Percentiles rank a stretch among this genome's conserved stretches.
phyloP scores from a whole-genome alignment of 73 alveolate species.

The Halteria grandinella region DNA sequence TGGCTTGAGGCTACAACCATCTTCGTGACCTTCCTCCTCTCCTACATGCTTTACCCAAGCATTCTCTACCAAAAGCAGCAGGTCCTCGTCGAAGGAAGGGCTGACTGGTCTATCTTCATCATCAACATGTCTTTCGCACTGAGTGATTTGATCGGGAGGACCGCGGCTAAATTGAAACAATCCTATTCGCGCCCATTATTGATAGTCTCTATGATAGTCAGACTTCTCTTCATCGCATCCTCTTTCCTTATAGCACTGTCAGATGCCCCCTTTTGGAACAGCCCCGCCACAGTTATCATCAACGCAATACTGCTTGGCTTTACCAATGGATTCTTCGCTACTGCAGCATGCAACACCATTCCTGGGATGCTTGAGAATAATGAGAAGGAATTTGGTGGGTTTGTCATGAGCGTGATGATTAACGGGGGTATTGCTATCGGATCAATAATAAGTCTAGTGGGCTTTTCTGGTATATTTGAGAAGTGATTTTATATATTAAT shows the following conservation, averaged over 20 bases:
- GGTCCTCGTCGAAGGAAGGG: not conserved
- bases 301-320: not conserved
- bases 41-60: conserved; percentile 14
- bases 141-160: conserved; percentile 36
- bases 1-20: conserved; percentile 15
- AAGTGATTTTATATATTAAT: too few relatives aligned
- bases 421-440: conserved; percentile 28
- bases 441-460: conserved; percentile 21
- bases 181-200: not conserved
- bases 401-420: conserved; percentile 4
- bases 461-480: conserved; percentile 11
- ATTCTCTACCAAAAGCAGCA: not conserved
- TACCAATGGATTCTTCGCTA: conserved; percentile 16
- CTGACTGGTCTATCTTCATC: conserved; percentile 18
- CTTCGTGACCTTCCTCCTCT: not conserved
- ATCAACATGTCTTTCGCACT: not conserved
- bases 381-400: conserved; percentile 41
- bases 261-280: conserved; percentile 21
- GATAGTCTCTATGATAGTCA: not conserved
- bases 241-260: conserved; percentile 2
- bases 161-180: not conserved
- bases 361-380: conserved; percentile 16
- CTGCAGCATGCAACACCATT: not conserved
- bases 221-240: conserved; percentile 6
- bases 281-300: conserved; percentile 2